Percentiles rank a stretch among this genome's conserved stretches.
phyloP scores from a whole-genome alignment of 2,329 filamentous ascomycete species.

The Trichoderma sp. region DNA sequence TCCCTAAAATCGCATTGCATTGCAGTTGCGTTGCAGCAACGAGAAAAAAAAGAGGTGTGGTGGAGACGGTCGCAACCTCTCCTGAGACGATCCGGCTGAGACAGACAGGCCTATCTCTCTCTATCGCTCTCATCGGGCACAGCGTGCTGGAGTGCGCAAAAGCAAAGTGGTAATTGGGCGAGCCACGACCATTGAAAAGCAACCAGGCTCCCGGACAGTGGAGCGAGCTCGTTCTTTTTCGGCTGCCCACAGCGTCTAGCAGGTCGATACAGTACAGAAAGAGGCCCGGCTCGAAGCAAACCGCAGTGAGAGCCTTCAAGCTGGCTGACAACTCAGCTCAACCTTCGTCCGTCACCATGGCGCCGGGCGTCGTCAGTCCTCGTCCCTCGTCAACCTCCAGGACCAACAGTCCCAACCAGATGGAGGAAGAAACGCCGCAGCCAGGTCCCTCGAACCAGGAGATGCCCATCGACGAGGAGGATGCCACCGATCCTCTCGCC shows the following conservation, averaged over 20 bases:
- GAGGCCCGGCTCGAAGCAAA: not conserved
- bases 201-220: slow-evolving; percentile 10
- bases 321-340: not conserved
- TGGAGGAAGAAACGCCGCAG: slow-evolving; percentile 8
- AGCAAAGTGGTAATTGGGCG: not conserved
- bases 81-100: slow-evolving; percentile 6
- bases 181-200: slow-evolving; percentile 3
- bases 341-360: slow-evolving; percentile 21
- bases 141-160: not conserved
- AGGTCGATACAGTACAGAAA: not conserved
- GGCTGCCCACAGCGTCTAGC: not conserved
- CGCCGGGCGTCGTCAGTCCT: slow-evolving; percentile 24
- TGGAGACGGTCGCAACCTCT: slow-evolving; percentile 13
- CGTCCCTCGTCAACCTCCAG: slow-evolving; percentile 11
- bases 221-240: slow-evolving; percentile 17
- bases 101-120: not conserved
- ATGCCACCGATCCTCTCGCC: slow-evolving; percentile 46
- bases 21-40: not conserved
- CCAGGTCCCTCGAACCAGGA: slow-evolving; percentile 17
- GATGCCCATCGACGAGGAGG: slow-evolving; percentile 32
- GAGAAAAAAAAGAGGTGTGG: slow-evolving; percentile 8
- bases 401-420: slow-evolving; percentile 16
- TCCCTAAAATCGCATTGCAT: slow-evolving; percentile 3
- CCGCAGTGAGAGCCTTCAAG: not conserved
- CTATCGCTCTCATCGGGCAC: slow-evolving; percentile 8